Evolutionary conservation across 2,329 filamentous ascomycete species (phyloP), one percentile per base, ranked within the genome.

Genomic region (Colletotrichum sp.): DNA sequence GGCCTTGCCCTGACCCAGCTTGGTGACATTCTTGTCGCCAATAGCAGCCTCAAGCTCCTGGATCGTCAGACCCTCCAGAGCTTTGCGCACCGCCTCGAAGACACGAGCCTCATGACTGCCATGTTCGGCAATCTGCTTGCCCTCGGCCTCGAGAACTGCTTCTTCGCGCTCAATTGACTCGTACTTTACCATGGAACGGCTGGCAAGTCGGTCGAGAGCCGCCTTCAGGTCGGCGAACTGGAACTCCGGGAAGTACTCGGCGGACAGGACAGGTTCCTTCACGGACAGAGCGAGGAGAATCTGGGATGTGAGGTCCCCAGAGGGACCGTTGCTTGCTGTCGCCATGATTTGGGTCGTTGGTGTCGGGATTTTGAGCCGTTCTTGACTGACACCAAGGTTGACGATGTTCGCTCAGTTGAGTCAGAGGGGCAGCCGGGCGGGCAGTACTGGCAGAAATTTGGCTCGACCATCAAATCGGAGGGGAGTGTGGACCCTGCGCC

Each of bases 1-100:
- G 38, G 96, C 96, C 87, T 97, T 98, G 80, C 96, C 96, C 84
- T 97, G 94, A n/a, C 97, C 97, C 76, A 98, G 89, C 87, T 95
- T 96, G 66, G 93, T 90, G 60, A 92, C 93, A 64, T 88, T 92
- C 84, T 95, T 94, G 84, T 94, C 92, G 72, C 94, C 94, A 78
- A 96, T 92, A 71, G 87, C 88, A 82, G 87, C 88, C 85, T 93
- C 91, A 72, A 96, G 87, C 79, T 96, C 94, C 78, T 90, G 87
- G 76, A 99, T 94, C 78, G 94, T 94, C 84, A 98, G 89, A 26
- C 96, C 96, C 82, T 96, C 95, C 78, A 96, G 83, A 34, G 94
- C 93, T 78, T 90, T 88, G 79, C 91, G 89, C 73, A 96, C 87
- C 1, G 94, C 94, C 81, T 95, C 92, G 81, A 95, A 96, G 74